Percentiles rank a stretch among this genome's conserved stretches.
Conservation (phyloP, 73 alveolate genomes). For the Paramecium tetraurelia region DNA sequence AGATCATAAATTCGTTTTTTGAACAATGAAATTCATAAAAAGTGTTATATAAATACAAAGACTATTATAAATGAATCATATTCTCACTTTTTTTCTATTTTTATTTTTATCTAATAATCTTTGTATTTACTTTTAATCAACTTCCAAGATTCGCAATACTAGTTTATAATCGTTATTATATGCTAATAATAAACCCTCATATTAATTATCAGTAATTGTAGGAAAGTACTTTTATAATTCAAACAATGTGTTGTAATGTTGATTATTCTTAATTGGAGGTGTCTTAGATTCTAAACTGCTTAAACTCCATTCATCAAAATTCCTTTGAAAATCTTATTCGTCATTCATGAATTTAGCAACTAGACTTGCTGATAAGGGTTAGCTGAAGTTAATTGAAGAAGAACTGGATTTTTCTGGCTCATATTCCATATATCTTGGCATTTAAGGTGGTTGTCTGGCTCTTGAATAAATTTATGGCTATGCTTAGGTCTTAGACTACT, state of each 20-base stretch:
- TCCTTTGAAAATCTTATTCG: not conserved
- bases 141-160: not conserved
- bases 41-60: not conserved
- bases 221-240: not conserved
- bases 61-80: not conserved
- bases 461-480: not conserved
- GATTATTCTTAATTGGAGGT: not conserved
- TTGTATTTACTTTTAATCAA: not conserved
- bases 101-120: not conserved
- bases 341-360: not conserved
- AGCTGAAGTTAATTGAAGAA: not conserved
- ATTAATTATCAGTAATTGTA: not conserved
- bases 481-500: not conserved
- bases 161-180: not conserved
- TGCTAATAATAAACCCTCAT: not conserved
- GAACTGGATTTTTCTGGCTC: not conserved
- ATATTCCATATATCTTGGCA: not conserved
- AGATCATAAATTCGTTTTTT: not conserved
- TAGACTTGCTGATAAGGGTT: conserved; percentile 6
- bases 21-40: not conserved
- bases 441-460: not conserved
- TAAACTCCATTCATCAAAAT: not conserved
- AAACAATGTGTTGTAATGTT: not conserved
- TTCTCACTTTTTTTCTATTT: not conserved
- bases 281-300: not conserved